A percentile compares a stretch with the other conserved stretches of the same genome.
Conservation (phyloP, 495 filamentous ascomycete species). For the Halenospora varia region DNA sequence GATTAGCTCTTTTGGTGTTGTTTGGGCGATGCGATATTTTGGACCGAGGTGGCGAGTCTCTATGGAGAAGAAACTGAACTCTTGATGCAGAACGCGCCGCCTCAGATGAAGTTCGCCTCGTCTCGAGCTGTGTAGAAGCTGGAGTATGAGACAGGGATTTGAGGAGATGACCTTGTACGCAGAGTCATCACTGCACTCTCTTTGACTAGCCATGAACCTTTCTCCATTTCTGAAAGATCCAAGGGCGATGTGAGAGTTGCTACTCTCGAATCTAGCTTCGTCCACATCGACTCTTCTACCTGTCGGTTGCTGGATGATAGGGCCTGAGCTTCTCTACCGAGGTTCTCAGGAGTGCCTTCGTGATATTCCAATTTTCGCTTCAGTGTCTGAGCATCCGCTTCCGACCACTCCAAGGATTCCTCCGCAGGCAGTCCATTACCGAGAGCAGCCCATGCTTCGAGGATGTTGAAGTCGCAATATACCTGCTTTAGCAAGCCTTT, state of each 20-base stretch:
- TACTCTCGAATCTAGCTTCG: background rate
- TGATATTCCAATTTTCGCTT: conserved; percentile 8
- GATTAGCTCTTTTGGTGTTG: conserved; percentile 44
- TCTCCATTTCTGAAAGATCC: background rate
- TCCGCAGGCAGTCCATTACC: background rate
- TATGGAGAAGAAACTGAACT: conserved; percentile 53
- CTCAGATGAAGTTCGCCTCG: background rate
- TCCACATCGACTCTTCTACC: background rate
- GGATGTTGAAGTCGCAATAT: conserved; percentile 3
- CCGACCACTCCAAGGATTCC: conserved; percentile 2
- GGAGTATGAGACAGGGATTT: background rate
- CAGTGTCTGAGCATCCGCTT: background rate
- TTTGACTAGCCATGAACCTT: background rate
- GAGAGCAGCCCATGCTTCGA: conserved; percentile 4
- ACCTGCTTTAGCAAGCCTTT: conserved; percentile 14
- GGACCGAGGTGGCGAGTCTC: conserved; percentile 62
- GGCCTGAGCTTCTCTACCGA: conserved; percentile 9
- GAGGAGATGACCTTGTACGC: background rate
- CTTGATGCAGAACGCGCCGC: background rate
- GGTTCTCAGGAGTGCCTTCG: background rate
- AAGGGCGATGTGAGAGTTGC: background rate
- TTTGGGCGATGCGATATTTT: conserved; percentile 63
- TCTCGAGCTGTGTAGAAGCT: background rate
- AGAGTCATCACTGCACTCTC: background rate
- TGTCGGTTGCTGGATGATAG: background rate